Base-by-base conservation (phyloP, 176 grass and related monocot genomes). In the Otatea glauca region DNA sequence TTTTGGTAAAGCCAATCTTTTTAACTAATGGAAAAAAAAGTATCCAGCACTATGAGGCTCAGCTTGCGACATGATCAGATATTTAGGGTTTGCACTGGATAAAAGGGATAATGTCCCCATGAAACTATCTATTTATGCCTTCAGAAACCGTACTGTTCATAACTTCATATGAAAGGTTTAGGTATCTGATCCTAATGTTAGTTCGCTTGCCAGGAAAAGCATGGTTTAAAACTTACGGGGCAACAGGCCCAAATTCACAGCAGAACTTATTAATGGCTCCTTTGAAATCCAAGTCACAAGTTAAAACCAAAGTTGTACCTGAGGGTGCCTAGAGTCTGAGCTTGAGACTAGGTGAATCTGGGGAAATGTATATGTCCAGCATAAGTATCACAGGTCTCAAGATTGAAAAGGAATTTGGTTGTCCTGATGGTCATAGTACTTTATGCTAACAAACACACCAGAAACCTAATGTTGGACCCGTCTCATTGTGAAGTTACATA, bases 1-100 rank as follows among this genome's bases (percentile, higher is more conserved):
- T 81, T 74, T 81, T 65, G 34, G 43, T 27, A 65, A 76, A 83
- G 43, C 44, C 29, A 12, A 63, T 73, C 21, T 62, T 74, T 84
- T 55, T 68, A 75, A 70, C 35, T 81, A 2, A 70, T 55, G 12
- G 21, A n/a, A n/a, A n/a, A 24, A 48, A 35, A 16, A 38, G 43
- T 66, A 20, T 64, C 70, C 54, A 63, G 27, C 56, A 65, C 16
- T 18, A 63, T 65, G 20, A 44, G 51, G 29, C 29, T 75, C 47
- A 62, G 68, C 25, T 62, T 72, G 11, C 41, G 3, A 72, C 54
- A 62, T 48, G 58, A 73, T 25, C 41, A 72, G 53, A 61, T 37
- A 61, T 48, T 6, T 72, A 72, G 24, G 39, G 80, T 63, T 73
- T 83, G 65, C 32, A 73, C 27, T 49, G 69, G 55, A 73, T 25